These are phyloP conservation scores for Talaromyces trachyspermus DNA, from an alignment of 495 filamentous ascomycete species.

Conservation along the genomic window DNA sequence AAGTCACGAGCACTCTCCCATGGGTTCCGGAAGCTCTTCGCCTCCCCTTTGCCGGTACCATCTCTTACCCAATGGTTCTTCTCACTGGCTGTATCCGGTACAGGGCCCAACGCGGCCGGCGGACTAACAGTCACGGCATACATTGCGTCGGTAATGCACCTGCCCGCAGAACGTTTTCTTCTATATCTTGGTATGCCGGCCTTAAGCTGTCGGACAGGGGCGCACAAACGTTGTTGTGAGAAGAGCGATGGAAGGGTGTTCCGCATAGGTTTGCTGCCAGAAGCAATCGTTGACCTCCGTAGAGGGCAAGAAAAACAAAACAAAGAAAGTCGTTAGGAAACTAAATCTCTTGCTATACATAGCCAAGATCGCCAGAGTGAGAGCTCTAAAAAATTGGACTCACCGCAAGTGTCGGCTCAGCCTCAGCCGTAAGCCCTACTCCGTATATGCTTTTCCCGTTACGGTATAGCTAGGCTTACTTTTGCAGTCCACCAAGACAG, in stretches of 20 bases:
- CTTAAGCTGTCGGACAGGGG: background rate
- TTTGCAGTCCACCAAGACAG: no score
- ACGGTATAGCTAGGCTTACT: no score
- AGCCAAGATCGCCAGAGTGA: no score
- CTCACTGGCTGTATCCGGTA: slow-evolving; percentile 8
- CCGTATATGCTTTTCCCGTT: no score
- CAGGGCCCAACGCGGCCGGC: background rate
- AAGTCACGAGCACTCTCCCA: slow-evolving; percentile 9
- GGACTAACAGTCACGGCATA: slow-evolving; percentile 3
- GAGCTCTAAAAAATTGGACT: no score
- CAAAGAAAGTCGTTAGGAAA: no score
- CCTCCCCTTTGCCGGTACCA: background rate
- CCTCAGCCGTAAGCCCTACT: no score
- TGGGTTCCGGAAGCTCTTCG: slow-evolving; percentile 7
- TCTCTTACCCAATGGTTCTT: slow-evolving; percentile 10
- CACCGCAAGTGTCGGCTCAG: no score
- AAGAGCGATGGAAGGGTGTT: background rate
- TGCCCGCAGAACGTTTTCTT: background rate
- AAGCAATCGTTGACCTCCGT: no score
- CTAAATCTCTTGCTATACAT: no score
- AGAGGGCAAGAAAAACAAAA: no score
- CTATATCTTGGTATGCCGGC: background rate
- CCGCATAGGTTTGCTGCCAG: background rate
- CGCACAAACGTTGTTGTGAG: background rate
- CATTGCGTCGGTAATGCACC: background rate